Conservation (phyloP, 108 stramenopile species). For the Nitzschia inconspicua region DNA sequence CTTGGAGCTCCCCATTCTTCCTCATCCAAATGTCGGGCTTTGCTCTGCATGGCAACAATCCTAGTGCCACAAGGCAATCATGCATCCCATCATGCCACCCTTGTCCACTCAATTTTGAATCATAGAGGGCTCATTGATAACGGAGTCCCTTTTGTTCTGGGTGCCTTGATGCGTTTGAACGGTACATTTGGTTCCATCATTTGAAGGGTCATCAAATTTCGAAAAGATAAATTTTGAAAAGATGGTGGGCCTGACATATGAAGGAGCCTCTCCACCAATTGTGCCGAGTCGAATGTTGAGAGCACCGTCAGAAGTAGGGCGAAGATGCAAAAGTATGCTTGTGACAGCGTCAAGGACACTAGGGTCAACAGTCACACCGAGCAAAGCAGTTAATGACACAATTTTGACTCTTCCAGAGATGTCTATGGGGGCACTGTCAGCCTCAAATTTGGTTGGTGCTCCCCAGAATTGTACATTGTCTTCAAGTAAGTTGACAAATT, state of each 20-base stretch:
- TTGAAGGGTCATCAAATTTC: too few species aligned
- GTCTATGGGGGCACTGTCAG: conserved; percentile 6
- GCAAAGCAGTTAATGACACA: background rate
- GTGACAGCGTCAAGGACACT: conserved; percentile 4
- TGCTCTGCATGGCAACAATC: conserved; percentile 24
- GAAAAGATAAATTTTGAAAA: too few species aligned
- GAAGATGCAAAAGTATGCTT: conserved; percentile 10
- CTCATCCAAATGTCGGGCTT: conserved; percentile 48
- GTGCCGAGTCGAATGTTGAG: background rate
- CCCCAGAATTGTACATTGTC: conserved; percentile 21
- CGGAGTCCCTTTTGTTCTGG: too few species aligned
- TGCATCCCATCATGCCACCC: conserved; percentile 11
- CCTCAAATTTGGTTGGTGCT: conserved; percentile 5
- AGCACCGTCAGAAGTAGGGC: background rate
- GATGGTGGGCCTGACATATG: too few species aligned
- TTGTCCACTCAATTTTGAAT: conserved; percentile 3
- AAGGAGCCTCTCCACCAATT: too few species aligned
- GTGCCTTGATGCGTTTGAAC: too few species aligned
- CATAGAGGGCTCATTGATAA: conserved; percentile 40
- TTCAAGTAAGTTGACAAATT: background rate
- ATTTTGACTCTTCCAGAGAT: conserved; percentile 6
- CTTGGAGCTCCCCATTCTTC: too few species aligned
- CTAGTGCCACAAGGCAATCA: conserved; percentile 4
- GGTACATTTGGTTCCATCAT: too few species aligned
- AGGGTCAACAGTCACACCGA: conserved; percentile 22